These are phyloP conservation scores for Leccinum disarticulatum DNA, from an alignment of 768 basidiomycete genomes.

Conservation along the genomic window DNA sequence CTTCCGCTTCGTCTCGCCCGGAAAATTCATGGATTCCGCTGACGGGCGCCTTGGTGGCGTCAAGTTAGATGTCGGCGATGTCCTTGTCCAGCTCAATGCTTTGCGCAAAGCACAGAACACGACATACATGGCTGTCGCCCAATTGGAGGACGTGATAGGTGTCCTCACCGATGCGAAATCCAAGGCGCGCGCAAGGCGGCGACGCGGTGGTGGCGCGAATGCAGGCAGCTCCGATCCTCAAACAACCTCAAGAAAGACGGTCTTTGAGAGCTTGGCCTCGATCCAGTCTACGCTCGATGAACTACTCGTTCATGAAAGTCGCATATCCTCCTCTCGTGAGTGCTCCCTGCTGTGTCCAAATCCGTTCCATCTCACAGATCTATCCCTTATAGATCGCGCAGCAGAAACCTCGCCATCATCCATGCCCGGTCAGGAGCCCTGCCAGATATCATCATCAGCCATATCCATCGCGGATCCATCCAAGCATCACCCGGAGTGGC, in stretches of 20 bases:
- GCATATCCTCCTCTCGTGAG: slow-evolving; percentile 9
- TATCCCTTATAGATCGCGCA: not conserved
- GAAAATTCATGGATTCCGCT: not conserved
- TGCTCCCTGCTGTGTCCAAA: not conserved
- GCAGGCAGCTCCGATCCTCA: not conserved
- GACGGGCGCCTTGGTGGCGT: slow-evolving; percentile 2
- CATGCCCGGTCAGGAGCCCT: not conserved
- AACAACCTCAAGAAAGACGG: not conserved
- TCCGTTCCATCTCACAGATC: not conserved
- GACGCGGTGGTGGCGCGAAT: not conserved
- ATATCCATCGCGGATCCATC: not conserved
- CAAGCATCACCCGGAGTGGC: not conserved
- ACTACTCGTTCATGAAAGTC: slow-evolving; percentile 15
- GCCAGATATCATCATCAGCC: not conserved
- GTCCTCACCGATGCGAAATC: not conserved
- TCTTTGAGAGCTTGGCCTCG: slow-evolving; percentile 15
- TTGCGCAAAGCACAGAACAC: slow-evolving; percentile 16
- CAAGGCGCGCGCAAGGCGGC: not conserved
- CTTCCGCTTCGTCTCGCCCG: not conserved
- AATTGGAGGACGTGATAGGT: slow-evolving; percentile 17
- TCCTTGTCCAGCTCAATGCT: slow-evolving; percentile 17
- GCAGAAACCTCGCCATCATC: not conserved
- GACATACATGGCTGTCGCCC: slow-evolving; percentile 7
- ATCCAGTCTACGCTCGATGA: slow-evolving; percentile 23
- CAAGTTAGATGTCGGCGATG: slow-evolving; percentile 15